phyloP scores from a whole-genome alignment of 768 basidiomycete genomes.

The Serpula lacrymans region DNA sequence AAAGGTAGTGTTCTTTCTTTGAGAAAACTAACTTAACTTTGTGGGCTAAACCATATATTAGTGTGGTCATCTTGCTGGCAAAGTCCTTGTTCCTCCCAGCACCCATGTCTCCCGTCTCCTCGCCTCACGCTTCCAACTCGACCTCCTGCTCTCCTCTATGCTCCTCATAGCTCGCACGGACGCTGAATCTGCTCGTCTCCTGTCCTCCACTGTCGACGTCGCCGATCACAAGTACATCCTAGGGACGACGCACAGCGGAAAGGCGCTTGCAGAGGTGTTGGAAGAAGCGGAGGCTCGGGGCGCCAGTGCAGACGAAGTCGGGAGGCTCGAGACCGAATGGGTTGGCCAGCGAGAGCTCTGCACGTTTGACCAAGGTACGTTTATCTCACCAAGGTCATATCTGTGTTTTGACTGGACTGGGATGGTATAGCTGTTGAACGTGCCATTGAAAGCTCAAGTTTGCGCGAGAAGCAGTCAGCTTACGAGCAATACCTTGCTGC shows the following conservation, averaged over 20 bases:
- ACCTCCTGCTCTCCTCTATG: constrained; percentile 85
- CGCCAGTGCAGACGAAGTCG: constrained; percentile 63
- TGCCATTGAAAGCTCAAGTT: constrained; percentile 48
- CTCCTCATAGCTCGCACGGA: constrained; percentile 91
- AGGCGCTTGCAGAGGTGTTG: constrained; percentile 65
- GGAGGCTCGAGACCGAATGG: constrained; percentile 76
- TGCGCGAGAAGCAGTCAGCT: constrained; percentile 57
- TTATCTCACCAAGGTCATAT: background rate
- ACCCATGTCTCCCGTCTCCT: constrained; percentile 84
- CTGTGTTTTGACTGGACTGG: too few relatives aligned
- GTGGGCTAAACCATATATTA: constrained; percentile 7
- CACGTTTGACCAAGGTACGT: constrained; percentile 81
- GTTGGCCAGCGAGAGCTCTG: constrained; percentile 60
- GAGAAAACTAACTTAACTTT: background rate
- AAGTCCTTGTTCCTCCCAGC: constrained; percentile 88
- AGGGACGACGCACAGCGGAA: constrained; percentile 50
- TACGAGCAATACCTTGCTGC: constrained; percentile 57
- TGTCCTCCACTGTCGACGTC: constrained; percentile 80
- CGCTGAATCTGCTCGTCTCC: constrained; percentile 80
- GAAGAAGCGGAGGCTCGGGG: constrained; percentile 65
- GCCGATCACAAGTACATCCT: constrained; percentile 78
- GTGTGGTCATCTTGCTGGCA: constrained; percentile 89
- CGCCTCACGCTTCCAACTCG: constrained; percentile 86
- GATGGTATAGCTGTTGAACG: constrained; percentile 56
- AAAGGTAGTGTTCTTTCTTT: constrained; percentile 46